Evolutionary conservation across 2,329 filamentous ascomycete species (phyloP), one percentile per base, ranked within the genome.

Genomic region (Sclerotiophoma versabilis): DNA sequence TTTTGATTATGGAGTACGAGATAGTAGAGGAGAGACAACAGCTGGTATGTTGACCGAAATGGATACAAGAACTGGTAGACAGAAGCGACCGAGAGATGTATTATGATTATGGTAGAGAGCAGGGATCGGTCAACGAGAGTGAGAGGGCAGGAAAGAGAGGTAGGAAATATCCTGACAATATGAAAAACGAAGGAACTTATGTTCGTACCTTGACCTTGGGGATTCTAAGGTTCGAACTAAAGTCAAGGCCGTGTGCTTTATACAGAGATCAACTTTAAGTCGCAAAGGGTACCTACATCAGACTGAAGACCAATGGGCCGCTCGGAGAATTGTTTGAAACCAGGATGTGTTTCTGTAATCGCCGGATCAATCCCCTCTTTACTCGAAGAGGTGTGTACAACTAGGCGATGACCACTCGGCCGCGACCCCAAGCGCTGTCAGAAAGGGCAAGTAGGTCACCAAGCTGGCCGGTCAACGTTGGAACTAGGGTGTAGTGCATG

Each of bases 311-410:
- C 62, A 63, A 58, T 53, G 59, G 67, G 68, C 63, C 65, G 47
- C 49, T 62, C 67, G 70, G 70, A 71, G 71, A 74, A 73, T 71
- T 73, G 52, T 62, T 62, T 75, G 72, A 75, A 75, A 75, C 73
- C 62, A 62, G 60, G 65, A 64, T 62, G 58, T 64, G 73, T 75
- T 74, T 74, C 69, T 71, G 63, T 74, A 75, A 71, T 74, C 74
- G 74, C 72, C 72, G 65, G 65, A 69, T 66, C 57, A 59, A 67
- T 66, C 60, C 63, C 47, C 61, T 46, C 51, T 59, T 52, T 57
- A 51, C 63, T 69, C 50, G 57, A 68, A 66, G 55, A 58, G 60
- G 60, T 53, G 58, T 58, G 60, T 69, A 63, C 67, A 69, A 72
- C 70, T 66, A 64, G 58, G 56, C 58, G 47, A 63, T 62, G 58